Percentiles rank a stretch among this genome's conserved stretches.
Conservation (phyloP, 2,329 filamentous ascomycete species). For the Sporothrix pallida region DNA sequence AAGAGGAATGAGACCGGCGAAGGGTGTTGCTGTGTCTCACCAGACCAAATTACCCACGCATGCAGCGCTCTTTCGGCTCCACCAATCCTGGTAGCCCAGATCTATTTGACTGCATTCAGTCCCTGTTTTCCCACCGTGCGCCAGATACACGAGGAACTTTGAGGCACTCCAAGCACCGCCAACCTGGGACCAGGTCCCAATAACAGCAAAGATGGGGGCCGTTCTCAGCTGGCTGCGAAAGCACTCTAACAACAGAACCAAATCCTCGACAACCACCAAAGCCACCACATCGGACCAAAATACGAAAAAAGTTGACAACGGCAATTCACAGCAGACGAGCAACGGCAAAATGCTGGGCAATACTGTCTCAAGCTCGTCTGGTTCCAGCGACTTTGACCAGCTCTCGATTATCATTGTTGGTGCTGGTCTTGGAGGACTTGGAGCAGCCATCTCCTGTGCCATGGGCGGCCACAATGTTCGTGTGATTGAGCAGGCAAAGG, state of each 20-base stretch:
- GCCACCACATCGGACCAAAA: not conserved
- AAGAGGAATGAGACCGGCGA: not conserved
- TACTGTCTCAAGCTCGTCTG: not conserved
- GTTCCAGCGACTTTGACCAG: not conserved
- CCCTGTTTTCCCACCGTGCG: not conserved
- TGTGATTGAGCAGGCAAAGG: constrained; percentile 3
- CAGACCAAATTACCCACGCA: not conserved
- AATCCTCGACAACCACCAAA: not conserved
- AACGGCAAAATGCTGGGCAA: not conserved
- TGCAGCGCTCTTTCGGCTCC: not conserved
- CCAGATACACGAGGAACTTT: not conserved
- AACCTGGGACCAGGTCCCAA: not conserved
- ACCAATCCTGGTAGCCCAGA: not conserved
- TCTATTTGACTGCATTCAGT: constrained; percentile 13
- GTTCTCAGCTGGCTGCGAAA: constrained; percentile 19
- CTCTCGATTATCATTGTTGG: not conserved
- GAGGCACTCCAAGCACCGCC: not conserved
- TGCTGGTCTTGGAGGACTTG: not conserved
- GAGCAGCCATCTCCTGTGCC: not conserved
- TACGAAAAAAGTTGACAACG: not conserved
- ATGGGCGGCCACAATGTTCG: not conserved
- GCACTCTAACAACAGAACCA: not conserved
- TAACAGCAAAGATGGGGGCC: constrained; percentile 1
- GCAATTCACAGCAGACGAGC: not conserved
- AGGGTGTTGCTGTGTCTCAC: not conserved